Conservation (phyloP, 2,329 filamentous ascomycete species). For the Botrytis fragariae region DNA sequence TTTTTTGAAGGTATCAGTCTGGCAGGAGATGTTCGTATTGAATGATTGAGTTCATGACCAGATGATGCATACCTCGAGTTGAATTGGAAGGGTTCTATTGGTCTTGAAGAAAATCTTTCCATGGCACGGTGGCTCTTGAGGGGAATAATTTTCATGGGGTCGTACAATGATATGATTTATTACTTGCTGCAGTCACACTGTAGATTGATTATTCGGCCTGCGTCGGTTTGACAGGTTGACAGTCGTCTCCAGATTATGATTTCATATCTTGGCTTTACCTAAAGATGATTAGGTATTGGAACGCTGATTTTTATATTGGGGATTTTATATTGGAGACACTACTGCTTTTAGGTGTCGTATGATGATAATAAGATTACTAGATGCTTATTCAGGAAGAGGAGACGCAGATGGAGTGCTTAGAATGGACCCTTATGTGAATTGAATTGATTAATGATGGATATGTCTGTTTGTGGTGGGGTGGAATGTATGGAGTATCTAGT, state of each 20-base stretch:
- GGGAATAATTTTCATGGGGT: not conserved
- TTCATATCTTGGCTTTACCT: not conserved
- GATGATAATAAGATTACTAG: not conserved
- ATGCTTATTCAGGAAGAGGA: not conserved
- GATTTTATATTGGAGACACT: not conserved
- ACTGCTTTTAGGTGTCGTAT: not conserved
- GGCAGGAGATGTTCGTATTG: not conserved
- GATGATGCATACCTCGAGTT: not conserved
- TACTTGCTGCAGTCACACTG: not conserved
- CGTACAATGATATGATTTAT: not conserved
- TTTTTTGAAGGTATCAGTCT: not conserved
- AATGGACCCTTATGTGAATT: not conserved
- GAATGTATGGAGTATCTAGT: not conserved
- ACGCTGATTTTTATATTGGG: not conserved
- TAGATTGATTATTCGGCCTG: not conserved
- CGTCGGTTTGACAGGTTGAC: not conserved
- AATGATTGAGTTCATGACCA: not conserved
- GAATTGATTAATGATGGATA: not conserved
- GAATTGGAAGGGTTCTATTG: not conserved
- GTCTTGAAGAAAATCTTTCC: not conserved
- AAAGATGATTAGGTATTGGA: not conserved
- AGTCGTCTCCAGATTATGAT: not conserved
- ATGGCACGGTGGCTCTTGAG: conserved; percentile 5
- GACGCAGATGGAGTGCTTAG: not conserved
- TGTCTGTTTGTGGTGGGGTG: not conserved